Percentiles rank a stretch among this genome's conserved stretches.
phyloP scores from a whole-genome alignment of 2,329 filamentous ascomycete species.

The Ceratocystis alfenasii region DNA sequence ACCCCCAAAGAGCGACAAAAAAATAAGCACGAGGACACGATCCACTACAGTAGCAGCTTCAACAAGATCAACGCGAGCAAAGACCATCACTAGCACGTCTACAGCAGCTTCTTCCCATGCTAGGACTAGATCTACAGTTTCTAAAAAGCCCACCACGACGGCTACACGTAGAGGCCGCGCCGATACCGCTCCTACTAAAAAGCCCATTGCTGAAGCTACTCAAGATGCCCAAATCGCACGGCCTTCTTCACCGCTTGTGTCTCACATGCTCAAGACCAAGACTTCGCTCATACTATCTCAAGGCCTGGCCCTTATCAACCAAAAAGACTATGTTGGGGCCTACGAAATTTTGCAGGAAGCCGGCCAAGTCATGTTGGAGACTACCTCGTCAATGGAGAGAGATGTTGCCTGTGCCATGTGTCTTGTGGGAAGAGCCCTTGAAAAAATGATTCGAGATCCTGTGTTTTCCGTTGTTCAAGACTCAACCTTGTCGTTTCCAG shows the following conservation, averaged over 20 bases:
- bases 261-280: conserved; percentile 28
- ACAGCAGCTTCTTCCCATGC: background rate
- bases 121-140: background rate
- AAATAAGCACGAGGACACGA: conserved; percentile 8
- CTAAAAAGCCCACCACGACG: background rate
- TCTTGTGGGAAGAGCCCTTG: conserved; percentile 55
- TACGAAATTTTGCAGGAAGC: conserved; percentile 42
- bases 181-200: conserved; percentile 8
- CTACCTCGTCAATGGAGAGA: conserved; percentile 35
- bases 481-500: conserved; percentile 79
- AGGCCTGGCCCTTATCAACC: conserved; percentile 36
- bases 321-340: conserved; percentile 48
- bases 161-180: background rate
- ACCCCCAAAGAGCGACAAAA: background rate
- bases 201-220: background rate
- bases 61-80: conserved; percentile 21
- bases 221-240: background rate
- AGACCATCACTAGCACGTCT: conserved; percentile 18
- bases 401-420: conserved; percentile 54
- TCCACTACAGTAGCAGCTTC: conserved; percentile 26
- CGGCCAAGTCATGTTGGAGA: conserved; percentile 25
- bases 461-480: conserved; percentile 85
- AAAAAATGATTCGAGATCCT: conserved; percentile 64
- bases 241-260: background rate
- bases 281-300: conserved; percentile 30